phyloP scores from a whole-genome alignment of 352 stramenopile species.

The Phytophthora rubi region DNA sequence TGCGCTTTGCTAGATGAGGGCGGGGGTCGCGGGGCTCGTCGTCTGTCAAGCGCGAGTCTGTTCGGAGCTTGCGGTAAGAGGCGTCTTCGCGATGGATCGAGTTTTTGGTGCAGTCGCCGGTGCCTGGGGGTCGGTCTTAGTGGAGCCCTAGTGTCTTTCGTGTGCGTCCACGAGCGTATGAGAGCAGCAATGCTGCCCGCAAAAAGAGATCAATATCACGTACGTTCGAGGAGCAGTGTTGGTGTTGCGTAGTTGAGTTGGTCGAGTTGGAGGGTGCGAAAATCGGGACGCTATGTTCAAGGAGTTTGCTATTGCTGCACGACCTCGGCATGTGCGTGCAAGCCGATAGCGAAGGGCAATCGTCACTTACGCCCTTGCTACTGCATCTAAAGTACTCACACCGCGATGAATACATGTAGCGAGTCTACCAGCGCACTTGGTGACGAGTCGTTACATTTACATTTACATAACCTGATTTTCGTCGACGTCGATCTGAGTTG shows the following conservation, averaged over 20 bases:
- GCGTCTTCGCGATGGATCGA: neutral
- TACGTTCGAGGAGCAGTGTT: conserved; percentile 9
- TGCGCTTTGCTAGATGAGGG: neutral
- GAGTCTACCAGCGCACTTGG: neutral
- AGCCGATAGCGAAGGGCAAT: too few relatives aligned
- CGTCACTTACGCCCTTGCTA: too few relatives aligned
- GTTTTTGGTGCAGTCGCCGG: neutral
- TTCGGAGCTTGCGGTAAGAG: neutral
- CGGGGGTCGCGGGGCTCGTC: neutral
- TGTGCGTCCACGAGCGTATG: conserved; percentile 8
- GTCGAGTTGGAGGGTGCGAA: too few relatives aligned
- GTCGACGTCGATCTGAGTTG: neutral
- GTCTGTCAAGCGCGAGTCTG: conserved; percentile 6
- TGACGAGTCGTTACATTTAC: neutral
- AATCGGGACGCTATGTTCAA: too few relatives aligned
- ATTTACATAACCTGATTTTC: too few relatives aligned
- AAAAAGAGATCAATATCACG: conserved; percentile 10
- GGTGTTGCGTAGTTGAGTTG: too few relatives aligned
- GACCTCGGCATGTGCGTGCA: conserved; percentile 34
- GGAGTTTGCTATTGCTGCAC: conserved; percentile 24
- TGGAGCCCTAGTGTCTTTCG: conserved; percentile 8
- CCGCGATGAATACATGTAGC: neutral
- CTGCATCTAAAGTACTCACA: too few relatives aligned
- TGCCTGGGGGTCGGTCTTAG: conserved; percentile 1
- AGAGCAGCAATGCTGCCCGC: neutral